Percentiles rank a stretch among this genome's conserved stretches.
Conservation (phyloP, 805 yeast species). For the Hanseniaspora guilliermondii region DNA sequence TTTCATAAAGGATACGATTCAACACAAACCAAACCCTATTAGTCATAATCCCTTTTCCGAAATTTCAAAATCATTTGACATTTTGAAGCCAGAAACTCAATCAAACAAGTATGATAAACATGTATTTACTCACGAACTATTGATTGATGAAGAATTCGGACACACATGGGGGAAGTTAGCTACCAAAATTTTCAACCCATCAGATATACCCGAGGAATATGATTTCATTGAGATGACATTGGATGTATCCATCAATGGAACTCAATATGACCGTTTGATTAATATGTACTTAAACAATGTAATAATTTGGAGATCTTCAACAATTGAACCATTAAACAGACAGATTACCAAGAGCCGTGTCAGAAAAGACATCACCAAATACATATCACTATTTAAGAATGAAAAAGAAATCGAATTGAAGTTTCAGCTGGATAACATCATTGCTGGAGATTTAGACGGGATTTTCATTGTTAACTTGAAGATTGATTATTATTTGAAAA, state of each 20-base stretch:
- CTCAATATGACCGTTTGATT: conserved; percentile 54
- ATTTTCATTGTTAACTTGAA: conserved; percentile 41
- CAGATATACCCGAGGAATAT: conserved; percentile 33
- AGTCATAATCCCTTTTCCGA: background rate
- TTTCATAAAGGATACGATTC: background rate
- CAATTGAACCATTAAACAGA: conserved; percentile 58
- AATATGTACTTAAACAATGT: conserved; percentile 50
- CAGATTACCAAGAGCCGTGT: conserved; percentile 35
- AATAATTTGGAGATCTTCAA: conserved; percentile 74
- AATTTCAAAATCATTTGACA: conserved; percentile 5
- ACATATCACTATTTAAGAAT: conserved; percentile 36
- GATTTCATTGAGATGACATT: conserved; percentile 44
- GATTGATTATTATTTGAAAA: conserved; percentile 31
- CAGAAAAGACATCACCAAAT: conserved; percentile 54
- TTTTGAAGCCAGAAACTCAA: conserved; percentile 6
- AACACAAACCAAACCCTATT: background rate
- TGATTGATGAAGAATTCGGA: conserved; percentile 41
- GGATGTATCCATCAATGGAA: conserved; percentile 42
- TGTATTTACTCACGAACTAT: conserved; percentile 31
- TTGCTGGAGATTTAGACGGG: conserved; percentile 47
- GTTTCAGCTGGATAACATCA: conserved; percentile 54
- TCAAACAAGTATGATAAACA: conserved; percentile 7
- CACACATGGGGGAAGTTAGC: conserved; percentile 51
- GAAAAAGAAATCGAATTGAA: conserved; percentile 30
- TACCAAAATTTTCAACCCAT: conserved; percentile 32